phyloP scores from a whole-genome alignment of 305 asterid genomes.

The Solanum hybrid region DNA sequence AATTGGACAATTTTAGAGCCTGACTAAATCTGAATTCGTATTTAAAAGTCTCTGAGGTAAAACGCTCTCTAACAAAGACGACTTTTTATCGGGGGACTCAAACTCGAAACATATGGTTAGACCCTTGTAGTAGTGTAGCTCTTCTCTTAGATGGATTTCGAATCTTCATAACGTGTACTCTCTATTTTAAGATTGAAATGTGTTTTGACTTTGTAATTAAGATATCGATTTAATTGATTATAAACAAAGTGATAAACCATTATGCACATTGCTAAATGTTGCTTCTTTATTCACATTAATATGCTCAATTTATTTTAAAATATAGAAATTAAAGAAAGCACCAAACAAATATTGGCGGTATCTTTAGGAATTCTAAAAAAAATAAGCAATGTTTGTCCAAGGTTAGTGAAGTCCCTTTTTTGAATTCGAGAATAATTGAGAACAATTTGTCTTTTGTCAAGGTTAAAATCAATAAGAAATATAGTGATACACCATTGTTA shows the following conservation, averaged over 20 bases:
- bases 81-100: too few relatives aligned
- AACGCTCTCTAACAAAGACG: too few relatives aligned
- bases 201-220: neutral
- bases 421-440: neutral
- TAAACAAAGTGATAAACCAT: neutral
- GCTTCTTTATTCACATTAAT: neutral
- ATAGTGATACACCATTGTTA: neutral
- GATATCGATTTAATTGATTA: too few relatives aligned
- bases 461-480: neutral
- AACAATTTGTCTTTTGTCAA: neutral
- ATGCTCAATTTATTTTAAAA: neutral
- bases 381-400: neutral
- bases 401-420: neutral
- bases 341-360: neutral
- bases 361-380: neutral
- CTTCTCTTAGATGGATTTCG: too few relatives aligned
- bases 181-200: neutral
- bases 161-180: neutral
- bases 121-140: too few relatives aligned
- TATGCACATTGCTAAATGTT: neutral
- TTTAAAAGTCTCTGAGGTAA: too few relatives aligned
- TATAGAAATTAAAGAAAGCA: neutral
- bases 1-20: too few relatives aligned
- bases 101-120: too few relatives aligned
- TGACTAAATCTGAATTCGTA: too few relatives aligned